Evolutionary conservation across 2,329 filamentous ascomycete species (phyloP).

Genomic region (Myriosclerotinia duriaeana): DNA sequence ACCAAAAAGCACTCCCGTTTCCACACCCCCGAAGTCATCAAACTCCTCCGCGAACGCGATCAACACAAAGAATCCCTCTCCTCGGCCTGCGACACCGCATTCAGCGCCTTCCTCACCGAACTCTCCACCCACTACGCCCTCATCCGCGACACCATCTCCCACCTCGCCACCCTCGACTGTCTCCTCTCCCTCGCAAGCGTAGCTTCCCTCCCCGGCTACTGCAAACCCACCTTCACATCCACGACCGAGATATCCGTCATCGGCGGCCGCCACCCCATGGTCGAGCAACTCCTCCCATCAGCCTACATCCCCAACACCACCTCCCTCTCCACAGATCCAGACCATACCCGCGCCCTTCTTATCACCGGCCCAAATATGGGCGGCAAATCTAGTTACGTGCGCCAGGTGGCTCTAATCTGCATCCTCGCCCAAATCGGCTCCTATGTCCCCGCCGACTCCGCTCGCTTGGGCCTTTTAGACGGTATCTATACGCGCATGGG

Average conservation of each 20-base stretch:
- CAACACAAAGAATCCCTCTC: constrained; percentile 93
- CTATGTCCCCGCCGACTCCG: constrained; percentile 79
- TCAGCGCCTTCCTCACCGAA: constrained; percentile 65
- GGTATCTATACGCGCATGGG: constrained; percentile 94
- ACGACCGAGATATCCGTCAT: constrained; percentile 67
- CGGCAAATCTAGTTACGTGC: constrained; percentile 96
- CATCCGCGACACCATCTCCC: constrained; percentile 83
- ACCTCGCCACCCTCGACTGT: constrained; percentile 85
- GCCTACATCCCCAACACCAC: constrained; percentile 91
- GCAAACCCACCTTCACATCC: constrained; percentile 67
- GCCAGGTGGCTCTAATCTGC: constrained; percentile 83
- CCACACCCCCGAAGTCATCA: constrained; percentile 87
- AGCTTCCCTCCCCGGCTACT: constrained; percentile 83
- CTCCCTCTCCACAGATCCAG: constrained; percentile 62
- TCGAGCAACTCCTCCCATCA: constrained; percentile 82
- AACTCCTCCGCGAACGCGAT: constrained; percentile 80
- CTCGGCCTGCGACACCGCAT: constrained; percentile 86
- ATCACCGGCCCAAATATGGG: constrained; percentile 99
- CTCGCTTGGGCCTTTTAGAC: constrained; percentile 78
- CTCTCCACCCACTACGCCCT: constrained; percentile 85
- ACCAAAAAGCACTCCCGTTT: constrained; percentile 92
- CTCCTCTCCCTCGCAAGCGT: constrained; percentile 82
- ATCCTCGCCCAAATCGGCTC: constrained; percentile 95
- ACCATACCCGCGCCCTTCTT: constrained; percentile 59
- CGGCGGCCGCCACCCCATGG: constrained; percentile 88